Evolutionary conservation across 2,329 filamentous ascomycete species (phyloP), one percentile per base, ranked within the genome.

Genomic region (Phialocephala subalpina): DNA sequence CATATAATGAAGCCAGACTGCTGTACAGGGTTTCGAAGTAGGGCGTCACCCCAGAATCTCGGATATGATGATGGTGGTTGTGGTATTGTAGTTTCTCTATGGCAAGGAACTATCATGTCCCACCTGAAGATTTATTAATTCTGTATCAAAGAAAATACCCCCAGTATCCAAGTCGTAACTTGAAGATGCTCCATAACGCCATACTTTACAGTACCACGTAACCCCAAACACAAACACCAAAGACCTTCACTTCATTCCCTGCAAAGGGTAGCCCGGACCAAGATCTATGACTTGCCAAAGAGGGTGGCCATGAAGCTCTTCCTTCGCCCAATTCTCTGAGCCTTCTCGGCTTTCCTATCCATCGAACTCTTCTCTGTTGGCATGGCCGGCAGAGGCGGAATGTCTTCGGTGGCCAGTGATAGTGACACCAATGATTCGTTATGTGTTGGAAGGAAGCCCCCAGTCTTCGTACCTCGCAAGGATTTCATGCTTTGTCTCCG

Each of bases 251-350:
- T 12, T 16, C 4, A 33, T 33, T 35, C 53, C 14, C 35, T 14
- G 14, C 35, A 38, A 38, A 38, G 35, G 35, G 12, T 52, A 12
- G 12, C 11, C 47, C 47, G 8, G 25, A 52, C 25, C 20, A 22
- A 7, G 11, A 2, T 36, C n/a, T 9, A 57, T 16, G 29, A 57
- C 63, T 65, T 77, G 14, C 78, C 77, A 72, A 85, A 83, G 11
- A 85, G 71, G 3, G 76, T 77, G 3, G 81, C 77, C 38, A 84
- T 80, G 53, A 85, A 84, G 69, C 82, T 85, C 73, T 80, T 84
- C 68, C 79, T 80, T 58, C 78, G 76, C 36, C 75, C 78, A 35
- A 82, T 72, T 47, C 73, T 76, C 64, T 73, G 73, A 6, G 59
- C 69, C 63, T 71, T 73, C 38, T 73, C 69, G 12, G 73, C 67